Percentiles rank a stretch among this genome's conserved stretches.
These are phyloP conservation scores for Iris pallida DNA, from an alignment of 116 monocot genomes.

Conservation along the genomic window DNA sequence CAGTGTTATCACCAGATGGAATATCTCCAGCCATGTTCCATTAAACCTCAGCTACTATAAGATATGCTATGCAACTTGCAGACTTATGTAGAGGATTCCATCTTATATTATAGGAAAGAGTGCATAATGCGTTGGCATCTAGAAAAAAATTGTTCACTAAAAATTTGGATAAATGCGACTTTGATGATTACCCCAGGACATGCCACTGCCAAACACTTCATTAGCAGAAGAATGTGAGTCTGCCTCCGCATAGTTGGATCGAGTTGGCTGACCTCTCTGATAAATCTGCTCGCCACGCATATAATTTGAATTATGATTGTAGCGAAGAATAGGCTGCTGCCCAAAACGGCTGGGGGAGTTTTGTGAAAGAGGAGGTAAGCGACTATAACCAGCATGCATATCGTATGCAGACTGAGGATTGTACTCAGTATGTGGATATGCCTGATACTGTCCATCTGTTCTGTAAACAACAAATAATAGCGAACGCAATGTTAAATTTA, in stretches of 20 bases:
- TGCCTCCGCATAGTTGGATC: constrained; percentile 19
- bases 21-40: too few relatives aligned
- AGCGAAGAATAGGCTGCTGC: constrained; percentile 37
- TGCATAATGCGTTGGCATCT: too few relatives aligned
- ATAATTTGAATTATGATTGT: constrained; percentile 25
- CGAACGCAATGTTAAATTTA: too few relatives aligned
- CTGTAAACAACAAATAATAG: constrained; percentile 21
- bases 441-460: constrained; percentile 33
- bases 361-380: constrained; percentile 24
- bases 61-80: too few relatives aligned
- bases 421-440: constrained; percentile 29
- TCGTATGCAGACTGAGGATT: constrained; percentile 27
- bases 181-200: constrained; percentile 60
- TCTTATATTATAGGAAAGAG: too few relatives aligned
- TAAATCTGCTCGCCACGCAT: constrained; percentile 24
- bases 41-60: too few relatives aligned
- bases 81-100: too few relatives aligned
- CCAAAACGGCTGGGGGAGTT: constrained; percentile 56
- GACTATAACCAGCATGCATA: constrained; percentile 25
- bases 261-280: constrained; percentile 15
- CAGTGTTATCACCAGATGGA: too few relatives aligned
- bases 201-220: constrained; percentile 30
- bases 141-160: too few relatives aligned
- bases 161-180: neutral
- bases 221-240: constrained; percentile 35